These are phyloP conservation scores for Trichoderma sp. DNA, from an alignment of 2,329 filamentous ascomycete species.

Conservation along the genomic window DNA sequence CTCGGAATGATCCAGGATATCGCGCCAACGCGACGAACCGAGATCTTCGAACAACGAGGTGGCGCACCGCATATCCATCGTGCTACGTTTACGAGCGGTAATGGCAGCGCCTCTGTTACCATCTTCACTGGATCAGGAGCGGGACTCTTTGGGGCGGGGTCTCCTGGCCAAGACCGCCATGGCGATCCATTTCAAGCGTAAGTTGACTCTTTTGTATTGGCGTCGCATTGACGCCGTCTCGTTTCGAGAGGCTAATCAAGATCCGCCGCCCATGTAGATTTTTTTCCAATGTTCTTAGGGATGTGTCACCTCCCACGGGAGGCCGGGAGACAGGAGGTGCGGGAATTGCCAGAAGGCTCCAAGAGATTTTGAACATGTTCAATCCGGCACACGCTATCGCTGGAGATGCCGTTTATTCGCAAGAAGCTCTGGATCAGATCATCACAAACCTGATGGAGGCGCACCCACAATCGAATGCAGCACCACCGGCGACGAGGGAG, in stretches of 20 bases:
- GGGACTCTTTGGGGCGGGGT: neutral
- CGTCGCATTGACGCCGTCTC: neutral
- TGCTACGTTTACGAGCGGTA: conserved; percentile 38
- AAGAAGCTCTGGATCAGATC: conserved; percentile 86
- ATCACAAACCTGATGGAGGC: conserved; percentile 87
- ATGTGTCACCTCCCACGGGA: conserved; percentile 35
- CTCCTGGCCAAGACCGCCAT: conserved; percentile 22
- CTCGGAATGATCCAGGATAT: conserved; percentile 44
- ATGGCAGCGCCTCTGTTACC: conserved; percentile 47
- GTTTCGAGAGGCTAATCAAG: neutral
- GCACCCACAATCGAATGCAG: conserved; percentile 70
- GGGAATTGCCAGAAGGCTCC: conserved; percentile 39
- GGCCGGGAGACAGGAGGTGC: conserved; percentile 26
- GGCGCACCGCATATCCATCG: conserved; percentile 34
- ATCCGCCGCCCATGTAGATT: conserved; percentile 35
- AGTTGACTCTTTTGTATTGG: conserved; percentile 20
- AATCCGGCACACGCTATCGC: conserved; percentile 51
- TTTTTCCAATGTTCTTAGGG: conserved; percentile 45
- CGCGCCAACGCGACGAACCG: conserved; percentile 16
- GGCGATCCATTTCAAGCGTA: conserved; percentile 50
- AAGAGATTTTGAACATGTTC: conserved; percentile 53
- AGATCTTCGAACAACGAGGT: conserved; percentile 23
- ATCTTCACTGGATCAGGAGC: conserved; percentile 42
- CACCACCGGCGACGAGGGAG: conserved; percentile 72
- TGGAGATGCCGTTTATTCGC: conserved; percentile 84